Evolutionary conservation across 345 rosid genomes (phyloP).

Genomic region (Eucalyptus regnans): DNA sequence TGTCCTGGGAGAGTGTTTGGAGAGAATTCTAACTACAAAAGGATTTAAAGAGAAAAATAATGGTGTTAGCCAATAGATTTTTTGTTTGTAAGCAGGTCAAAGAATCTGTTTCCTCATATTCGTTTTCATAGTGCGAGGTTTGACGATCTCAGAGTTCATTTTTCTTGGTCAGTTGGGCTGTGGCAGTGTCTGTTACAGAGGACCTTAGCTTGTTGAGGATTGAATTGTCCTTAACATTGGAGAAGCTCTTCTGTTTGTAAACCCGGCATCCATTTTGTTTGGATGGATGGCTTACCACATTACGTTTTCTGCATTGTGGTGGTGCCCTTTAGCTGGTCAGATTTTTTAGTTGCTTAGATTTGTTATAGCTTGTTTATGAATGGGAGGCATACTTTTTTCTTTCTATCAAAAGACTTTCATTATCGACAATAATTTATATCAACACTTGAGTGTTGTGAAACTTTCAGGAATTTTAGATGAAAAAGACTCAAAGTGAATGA

Average conservation of each 20-base stretch:
- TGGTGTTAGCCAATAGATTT: background rate
- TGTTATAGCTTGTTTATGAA: background rate
- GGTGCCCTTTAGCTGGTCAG: background rate
- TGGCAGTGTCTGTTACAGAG: background rate
- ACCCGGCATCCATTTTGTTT: background rate
- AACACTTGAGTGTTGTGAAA: background rate
- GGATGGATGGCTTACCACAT: background rate
- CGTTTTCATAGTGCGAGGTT: background rate
- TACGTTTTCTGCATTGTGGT: background rate
- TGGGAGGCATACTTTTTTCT: background rate
- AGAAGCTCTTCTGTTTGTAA: background rate
- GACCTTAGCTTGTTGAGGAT: background rate
- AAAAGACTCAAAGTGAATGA: background rate
- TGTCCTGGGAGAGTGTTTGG: background rate
- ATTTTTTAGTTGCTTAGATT: background rate
- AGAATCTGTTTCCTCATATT: background rate
- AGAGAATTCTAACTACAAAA: background rate
- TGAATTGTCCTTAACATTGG: background rate
- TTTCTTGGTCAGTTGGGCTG: background rate
- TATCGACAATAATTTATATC: background rate
- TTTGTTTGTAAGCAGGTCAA: background rate
- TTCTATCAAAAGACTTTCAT: no score
- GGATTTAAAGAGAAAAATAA: background rate
- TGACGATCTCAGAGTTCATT: background rate
- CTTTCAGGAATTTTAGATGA: background rate